phyloP scores from a whole-genome alignment of 208 protist species.

The Crithidia brevicula region DNA sequence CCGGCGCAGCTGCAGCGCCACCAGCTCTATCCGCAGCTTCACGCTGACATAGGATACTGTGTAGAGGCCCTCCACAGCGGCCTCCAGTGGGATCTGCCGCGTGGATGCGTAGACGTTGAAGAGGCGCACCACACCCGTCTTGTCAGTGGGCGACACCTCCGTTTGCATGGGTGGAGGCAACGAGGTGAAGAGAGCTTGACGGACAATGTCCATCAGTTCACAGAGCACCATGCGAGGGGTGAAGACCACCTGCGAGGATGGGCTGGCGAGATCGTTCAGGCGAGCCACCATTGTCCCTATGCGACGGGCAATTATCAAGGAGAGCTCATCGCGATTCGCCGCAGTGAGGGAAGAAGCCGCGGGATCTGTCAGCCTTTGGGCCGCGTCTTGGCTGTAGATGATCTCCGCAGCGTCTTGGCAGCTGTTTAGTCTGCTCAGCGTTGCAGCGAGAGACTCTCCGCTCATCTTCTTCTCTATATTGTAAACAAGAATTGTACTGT shows the following conservation, averaged over 20 bases:
- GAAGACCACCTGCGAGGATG: slow-evolving; percentile 26
- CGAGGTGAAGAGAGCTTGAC: slow-evolving; percentile 45
- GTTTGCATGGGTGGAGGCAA: slow-evolving; percentile 26
- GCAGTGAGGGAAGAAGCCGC: background rate
- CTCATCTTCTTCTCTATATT: slow-evolving; percentile 11
- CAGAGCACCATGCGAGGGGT: slow-evolving; percentile 56
- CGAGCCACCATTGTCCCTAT: slow-evolving; percentile 59
- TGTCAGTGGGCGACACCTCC: slow-evolving; percentile 14
- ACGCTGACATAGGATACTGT: slow-evolving; percentile 59
- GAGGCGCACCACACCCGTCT: slow-evolving; percentile 10
- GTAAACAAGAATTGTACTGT: too few species aligned
- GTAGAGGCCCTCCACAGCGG: slow-evolving; percentile 56
- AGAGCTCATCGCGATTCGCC: slow-evolving; percentile 18
- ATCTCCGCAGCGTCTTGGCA: slow-evolving; percentile 26
- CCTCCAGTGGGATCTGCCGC: slow-evolving; percentile 48
- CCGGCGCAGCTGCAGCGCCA: slow-evolving; percentile 41
- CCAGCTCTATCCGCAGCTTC: slow-evolving; percentile 70
- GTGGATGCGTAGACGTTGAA: slow-evolving; percentile 37
- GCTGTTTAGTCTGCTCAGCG: slow-evolving; percentile 17
- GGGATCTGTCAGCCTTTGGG: background rate
- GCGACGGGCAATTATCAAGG: slow-evolving; percentile 44
- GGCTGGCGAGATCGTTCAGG: slow-evolving; percentile 42
- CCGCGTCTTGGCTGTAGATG: slow-evolving; percentile 24
- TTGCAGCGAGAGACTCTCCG: background rate
- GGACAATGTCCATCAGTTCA: slow-evolving; percentile 57